These are phyloP conservation scores for Wallacemonas sp. DNA, from an alignment of 208 protist genomes.

Conservation along the genomic window DNA sequence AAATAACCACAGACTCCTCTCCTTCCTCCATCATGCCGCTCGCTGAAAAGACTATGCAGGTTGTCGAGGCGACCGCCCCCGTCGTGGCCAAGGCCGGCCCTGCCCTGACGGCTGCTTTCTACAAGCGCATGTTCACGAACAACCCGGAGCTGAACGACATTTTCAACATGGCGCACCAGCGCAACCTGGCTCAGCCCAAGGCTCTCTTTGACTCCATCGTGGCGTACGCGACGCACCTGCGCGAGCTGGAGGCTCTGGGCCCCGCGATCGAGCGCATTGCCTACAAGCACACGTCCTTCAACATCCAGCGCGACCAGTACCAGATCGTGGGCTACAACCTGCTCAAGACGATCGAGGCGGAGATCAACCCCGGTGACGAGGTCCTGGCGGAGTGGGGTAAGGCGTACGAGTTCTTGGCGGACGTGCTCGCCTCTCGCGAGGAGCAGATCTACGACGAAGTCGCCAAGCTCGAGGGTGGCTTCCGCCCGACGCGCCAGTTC, in stretches of 20 bases:
- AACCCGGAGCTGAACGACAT: conserved; percentile 44
- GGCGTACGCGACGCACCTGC: conserved; percentile 36
- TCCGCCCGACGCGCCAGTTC: conserved; percentile 26
- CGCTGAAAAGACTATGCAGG: conserved; percentile 33
- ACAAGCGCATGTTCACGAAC: conserved; percentile 39
- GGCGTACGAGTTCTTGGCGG: conserved; percentile 43
- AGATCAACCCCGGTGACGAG: conserved; percentile 34
- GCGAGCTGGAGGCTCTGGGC: conserved; percentile 26
- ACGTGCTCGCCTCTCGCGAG: conserved; percentile 36
- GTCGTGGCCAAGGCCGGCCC: conserved; percentile 28
- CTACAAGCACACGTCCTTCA: conserved; percentile 41
- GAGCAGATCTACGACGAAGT: conserved; percentile 36
- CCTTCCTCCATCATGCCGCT: conserved; percentile 18
- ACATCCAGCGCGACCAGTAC: conserved; percentile 36
- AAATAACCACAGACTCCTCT: too few species aligned
- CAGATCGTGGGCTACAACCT: conserved; percentile 44
- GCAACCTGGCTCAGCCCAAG: conserved; percentile 29
- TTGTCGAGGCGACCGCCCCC: conserved; percentile 36
- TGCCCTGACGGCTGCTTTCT: conserved; percentile 27
- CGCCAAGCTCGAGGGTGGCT: conserved; percentile 17
- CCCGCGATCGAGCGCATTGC: conserved; percentile 41
- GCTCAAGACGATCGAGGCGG: conserved; percentile 43
- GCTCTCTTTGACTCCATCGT: conserved; percentile 45
- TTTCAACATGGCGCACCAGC: conserved; percentile 45
- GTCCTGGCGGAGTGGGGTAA: conserved; percentile 42